phyloP scores from a whole-genome alignment of 2,329 filamentous ascomycete species.

The Epichloe festucae region DNA sequence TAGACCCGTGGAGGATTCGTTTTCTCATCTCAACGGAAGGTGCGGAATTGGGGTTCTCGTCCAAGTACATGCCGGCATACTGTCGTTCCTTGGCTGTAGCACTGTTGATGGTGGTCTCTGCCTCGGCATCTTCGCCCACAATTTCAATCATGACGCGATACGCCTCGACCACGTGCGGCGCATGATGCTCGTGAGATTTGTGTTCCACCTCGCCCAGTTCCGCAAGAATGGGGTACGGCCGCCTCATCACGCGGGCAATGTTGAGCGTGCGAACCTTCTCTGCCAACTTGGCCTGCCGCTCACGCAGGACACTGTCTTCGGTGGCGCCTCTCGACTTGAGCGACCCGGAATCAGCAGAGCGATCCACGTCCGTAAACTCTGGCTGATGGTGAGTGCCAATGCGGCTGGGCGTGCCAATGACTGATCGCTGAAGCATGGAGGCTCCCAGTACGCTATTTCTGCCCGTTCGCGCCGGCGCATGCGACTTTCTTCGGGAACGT shows the following conservation, averaged over 20 bases:
- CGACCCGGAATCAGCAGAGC: constrained; percentile 35
- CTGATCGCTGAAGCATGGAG: constrained; percentile 65
- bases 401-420: constrained; percentile 68
- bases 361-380: constrained; percentile 57
- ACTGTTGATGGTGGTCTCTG: constrained; percentile 45
- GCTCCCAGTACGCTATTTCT: constrained; percentile 36
- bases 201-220: constrained; percentile 65
- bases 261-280: constrained; percentile 73
- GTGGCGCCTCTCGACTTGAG: constrained; percentile 33
- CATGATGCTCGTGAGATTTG: constrained; percentile 56
- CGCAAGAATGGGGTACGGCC: constrained; percentile 59
- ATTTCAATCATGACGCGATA: constrained; percentile 74
- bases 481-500: constrained; percentile 38
- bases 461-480: constrained; percentile 37
- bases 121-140: constrained; percentile 55
- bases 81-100: constrained; percentile 60
- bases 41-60: constrained; percentile 54
- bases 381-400: constrained; percentile 47
- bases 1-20: constrained; percentile 67
- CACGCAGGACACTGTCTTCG: constrained; percentile 64
- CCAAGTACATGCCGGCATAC: constrained; percentile 64
- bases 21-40: constrained; percentile 58
- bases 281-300: constrained; percentile 74
- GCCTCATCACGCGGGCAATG: constrained; percentile 50
- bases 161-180: constrained; percentile 64